phyloP scores from a whole-genome alignment of 2,329 filamentous ascomycete species.

The Trichophyton mentagrophytes region DNA sequence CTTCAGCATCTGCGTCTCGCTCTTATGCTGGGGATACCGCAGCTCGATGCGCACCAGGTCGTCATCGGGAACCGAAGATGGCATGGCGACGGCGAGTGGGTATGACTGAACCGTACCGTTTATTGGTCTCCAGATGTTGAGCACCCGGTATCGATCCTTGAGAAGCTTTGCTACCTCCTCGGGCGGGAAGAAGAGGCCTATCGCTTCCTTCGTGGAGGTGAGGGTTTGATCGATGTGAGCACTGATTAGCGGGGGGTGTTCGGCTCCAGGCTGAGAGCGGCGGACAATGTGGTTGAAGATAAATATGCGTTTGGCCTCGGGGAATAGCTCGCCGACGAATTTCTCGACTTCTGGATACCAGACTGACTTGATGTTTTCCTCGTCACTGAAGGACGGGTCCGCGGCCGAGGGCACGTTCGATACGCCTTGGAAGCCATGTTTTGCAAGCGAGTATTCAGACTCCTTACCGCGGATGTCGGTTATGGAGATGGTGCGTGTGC shows the following conservation, averaged over 20 bases:
- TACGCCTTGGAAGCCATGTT: constrained; percentile 60
- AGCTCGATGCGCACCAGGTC: constrained; percentile 64
- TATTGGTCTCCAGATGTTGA: constrained; percentile 73
- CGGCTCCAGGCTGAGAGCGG: constrained; percentile 45
- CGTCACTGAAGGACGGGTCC: constrained; percentile 51
- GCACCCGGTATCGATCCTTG: constrained; percentile 59
- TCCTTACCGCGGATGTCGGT: constrained; percentile 64
- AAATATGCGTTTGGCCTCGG: constrained; percentile 52
- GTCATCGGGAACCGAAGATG: constrained; percentile 41
- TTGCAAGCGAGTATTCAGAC: constrained; percentile 52
- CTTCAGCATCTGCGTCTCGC: constrained; percentile 60
- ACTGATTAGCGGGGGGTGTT: constrained; percentile 54
- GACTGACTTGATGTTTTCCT: constrained; percentile 52
- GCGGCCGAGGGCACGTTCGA: constrained; percentile 42
- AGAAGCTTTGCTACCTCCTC: constrained; percentile 56
- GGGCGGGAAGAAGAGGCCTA: constrained; percentile 43
- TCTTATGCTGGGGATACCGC: constrained; percentile 55
- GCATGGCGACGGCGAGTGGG: constrained; percentile 48
- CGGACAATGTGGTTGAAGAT: constrained; percentile 86
- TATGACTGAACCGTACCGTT: constrained; percentile 45
- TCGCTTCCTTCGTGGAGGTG: constrained; percentile 52
- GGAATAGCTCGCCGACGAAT: constrained; percentile 54
- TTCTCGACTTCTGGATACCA: constrained; percentile 81
- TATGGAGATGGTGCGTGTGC: constrained; percentile 44
- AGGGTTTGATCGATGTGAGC: constrained; percentile 79